Base-by-base conservation (phyloP, 495 filamentous ascomycete genomes). In the Antarctomyces pellizariae region DNA sequence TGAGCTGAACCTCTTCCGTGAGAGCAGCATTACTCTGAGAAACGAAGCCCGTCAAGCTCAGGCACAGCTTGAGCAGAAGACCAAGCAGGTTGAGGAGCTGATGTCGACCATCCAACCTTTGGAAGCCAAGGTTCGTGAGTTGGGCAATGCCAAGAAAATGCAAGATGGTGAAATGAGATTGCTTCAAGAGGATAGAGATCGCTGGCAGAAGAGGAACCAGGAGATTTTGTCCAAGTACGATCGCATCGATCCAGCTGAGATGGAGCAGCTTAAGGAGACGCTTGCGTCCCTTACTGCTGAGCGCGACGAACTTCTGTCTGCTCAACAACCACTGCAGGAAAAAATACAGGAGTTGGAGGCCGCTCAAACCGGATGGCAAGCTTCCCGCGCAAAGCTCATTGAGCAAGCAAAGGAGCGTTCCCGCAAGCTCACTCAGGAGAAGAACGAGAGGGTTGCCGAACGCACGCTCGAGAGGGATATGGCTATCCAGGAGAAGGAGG, bases 201-300 rank as follows among this genome's bases (percentile, higher is more conserved):
- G 69, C 15, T 91, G 83, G 68, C 80, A 89, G 42, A 77, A 90
- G 49, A 69, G 89, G 11, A 77, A 78, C 7, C 80, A 95, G 41
- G 75, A 86, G 31, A 91, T 95, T 26, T 64, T 97, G 12, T 75
- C 79, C 35, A 93, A 92, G 39, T 91, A 95, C 44, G 82, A 92
- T 36, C 76, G 86, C 26, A 70, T 89, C 14, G 86, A 97, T 42
- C 86, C 84, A 9, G 75, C 75, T 1, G 83, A 92, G 38, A 62
- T 91, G 32, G 80, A 95, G 39, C 65, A 65, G 32, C 53, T 95
- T 29, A 92, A 83, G 45, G 63, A 69, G 37, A 51, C 47, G 1
- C 50, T 68, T 16, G 48, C 62, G 13, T 50, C 45, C 3, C 50
- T 92, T 9, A 57, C 79, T 42, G 53, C 53, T 7, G 82, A 93